phyloP scores from a whole-genome alignment of 2,329 filamentous ascomycete species.

The Fusarium sp. region DNA sequence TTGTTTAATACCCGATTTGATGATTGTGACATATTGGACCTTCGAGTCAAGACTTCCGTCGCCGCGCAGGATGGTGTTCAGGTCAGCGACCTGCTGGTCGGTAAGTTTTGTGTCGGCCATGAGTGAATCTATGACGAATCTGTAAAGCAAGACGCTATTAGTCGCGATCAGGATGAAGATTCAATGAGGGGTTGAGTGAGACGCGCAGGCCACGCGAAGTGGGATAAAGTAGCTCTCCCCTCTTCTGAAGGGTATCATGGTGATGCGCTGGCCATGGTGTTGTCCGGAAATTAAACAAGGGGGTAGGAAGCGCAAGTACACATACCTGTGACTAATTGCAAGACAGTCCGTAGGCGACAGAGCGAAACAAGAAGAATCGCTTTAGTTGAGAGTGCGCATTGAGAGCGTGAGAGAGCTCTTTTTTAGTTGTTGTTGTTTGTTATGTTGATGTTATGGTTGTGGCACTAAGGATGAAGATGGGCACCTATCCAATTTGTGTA shows the following conservation, averaged over 20 bases:
- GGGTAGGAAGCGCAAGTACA: background rate
- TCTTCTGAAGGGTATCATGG: constrained; percentile 22
- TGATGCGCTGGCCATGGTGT: constrained; percentile 29
- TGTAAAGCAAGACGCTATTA: constrained; percentile 12
- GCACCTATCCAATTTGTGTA: background rate
- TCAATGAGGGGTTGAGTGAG: constrained; percentile 1
- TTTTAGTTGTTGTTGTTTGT: constrained; percentile 17
- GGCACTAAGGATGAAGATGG: constrained; percentile 10
- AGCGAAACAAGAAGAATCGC: constrained; percentile 22
- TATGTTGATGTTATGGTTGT: constrained; percentile 32
- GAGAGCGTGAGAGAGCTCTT: constrained; percentile 22
- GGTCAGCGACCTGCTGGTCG: constrained; percentile 66
- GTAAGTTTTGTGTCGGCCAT: constrained; percentile 67
- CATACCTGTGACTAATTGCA: constrained; percentile 34
- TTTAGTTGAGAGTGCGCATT: constrained; percentile 34
- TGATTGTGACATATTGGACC: constrained; percentile 73
- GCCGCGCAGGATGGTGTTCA: constrained; percentile 63
- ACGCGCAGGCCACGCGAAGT: constrained; percentile 28
- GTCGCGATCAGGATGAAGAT: constrained; percentile 10
- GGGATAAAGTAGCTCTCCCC: constrained; percentile 20
- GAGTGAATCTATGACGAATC: constrained; percentile 36
- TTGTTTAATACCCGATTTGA: constrained; percentile 93
- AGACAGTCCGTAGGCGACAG: constrained; percentile 30
- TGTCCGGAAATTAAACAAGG: constrained; percentile 20
- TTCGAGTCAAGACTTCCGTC: constrained; percentile 77